Conservation (phyloP, 139 green algal genomes). For the Chlamydomonas sphaeroides region DNA sequence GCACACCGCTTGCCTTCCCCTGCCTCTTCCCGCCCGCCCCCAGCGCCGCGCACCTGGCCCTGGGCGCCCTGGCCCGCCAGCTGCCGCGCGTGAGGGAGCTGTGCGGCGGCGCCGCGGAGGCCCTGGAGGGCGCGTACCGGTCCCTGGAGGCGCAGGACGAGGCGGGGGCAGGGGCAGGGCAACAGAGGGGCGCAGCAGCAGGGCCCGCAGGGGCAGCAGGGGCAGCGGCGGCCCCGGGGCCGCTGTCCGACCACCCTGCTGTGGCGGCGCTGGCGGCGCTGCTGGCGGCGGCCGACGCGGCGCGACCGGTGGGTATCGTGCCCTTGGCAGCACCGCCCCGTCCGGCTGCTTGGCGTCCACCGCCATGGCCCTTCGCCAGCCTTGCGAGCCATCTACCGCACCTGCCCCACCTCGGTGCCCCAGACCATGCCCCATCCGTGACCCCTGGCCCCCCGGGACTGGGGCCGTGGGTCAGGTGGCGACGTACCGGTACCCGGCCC, state of each 20-base stretch:
- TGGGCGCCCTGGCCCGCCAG: constrained; percentile 19
- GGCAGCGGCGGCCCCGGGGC: neutral
- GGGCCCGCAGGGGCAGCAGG: neutral
- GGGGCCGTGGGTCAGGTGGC: too few relatives aligned
- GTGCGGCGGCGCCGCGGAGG: constrained; percentile 24
- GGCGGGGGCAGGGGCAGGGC: neutral
- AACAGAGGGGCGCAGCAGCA: neutral
- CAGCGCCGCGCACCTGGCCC: constrained; percentile 33
- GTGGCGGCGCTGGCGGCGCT: neutral
- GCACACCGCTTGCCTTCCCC: neutral
- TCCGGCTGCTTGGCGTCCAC: too few relatives aligned
- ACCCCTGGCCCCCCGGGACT: too few relatives aligned
- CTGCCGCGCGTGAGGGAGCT: constrained; percentile 4
- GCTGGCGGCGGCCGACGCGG: neutral
- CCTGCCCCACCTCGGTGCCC: too few relatives aligned
- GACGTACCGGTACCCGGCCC: too few relatives aligned
- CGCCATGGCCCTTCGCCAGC: too few relatives aligned
- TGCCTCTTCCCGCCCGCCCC: neutral
- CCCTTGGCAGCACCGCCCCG: too few relatives aligned
- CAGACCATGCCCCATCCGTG: too few relatives aligned
- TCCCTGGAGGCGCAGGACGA: too few relatives aligned
- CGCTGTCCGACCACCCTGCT: neutral
- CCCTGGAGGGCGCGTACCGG: constrained; percentile 1
- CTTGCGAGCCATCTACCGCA: too few relatives aligned
- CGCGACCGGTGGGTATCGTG: neutral